phyloP scores from a whole-genome alignment of 148 eudicot genomes.

The Mesembryanthemum crystallinum region DNA sequence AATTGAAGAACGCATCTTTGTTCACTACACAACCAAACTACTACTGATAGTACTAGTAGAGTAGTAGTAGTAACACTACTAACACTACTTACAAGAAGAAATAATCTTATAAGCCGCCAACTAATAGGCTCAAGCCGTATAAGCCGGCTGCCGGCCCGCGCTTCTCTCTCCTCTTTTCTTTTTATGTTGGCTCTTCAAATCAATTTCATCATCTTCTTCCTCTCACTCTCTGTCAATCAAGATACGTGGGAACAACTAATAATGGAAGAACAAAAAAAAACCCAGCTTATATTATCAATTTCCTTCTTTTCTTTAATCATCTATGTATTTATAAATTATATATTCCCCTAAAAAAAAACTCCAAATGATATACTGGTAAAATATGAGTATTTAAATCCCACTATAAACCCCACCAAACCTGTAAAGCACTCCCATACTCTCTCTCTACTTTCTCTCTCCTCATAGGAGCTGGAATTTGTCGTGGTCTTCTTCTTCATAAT shows the following conservation, averaged over 20 bases:
- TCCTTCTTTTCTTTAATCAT: background rate
- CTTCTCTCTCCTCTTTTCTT: background rate
- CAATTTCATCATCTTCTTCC: background rate
- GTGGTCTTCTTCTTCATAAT: background rate
- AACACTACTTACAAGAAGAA: no score
- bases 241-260: conserved; percentile 5
- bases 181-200: no score
- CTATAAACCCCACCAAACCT: conserved; percentile 14
- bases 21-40: no score
- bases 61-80: no score
- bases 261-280: background rate
- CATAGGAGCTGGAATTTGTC: conserved; percentile 3
- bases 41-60: no score
- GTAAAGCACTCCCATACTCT: conserved; percentile 5
- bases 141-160: background rate
- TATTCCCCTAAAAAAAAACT: background rate
- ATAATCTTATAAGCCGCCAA: background rate
- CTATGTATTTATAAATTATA: background rate
- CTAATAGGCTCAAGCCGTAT: background rate
- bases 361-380: background rate
- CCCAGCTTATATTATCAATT: background rate
- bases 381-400: conserved; percentile 7
- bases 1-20: no score
- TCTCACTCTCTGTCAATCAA: background rate
- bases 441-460: background rate